A percentile compares a stretch with the other conserved stretches of the same genome.
phyloP scores from a whole-genome alignment of 208 protist genomes.

The Leishmania mexicana region DNA sequence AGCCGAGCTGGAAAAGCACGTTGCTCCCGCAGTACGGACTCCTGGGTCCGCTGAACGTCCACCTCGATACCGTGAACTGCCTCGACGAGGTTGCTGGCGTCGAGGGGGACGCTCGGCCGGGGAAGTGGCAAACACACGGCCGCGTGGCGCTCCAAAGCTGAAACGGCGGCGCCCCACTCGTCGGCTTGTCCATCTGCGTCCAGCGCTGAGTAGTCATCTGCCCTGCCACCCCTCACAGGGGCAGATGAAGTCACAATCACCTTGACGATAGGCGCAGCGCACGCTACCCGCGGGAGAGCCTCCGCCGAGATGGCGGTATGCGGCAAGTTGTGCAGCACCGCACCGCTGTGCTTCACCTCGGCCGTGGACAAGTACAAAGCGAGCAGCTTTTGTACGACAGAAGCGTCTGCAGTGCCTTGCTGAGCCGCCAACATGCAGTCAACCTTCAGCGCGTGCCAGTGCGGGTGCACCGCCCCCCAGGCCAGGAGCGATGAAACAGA shows the following conservation, averaged over 20 bases:
- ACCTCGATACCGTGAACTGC: constrained; percentile 61
- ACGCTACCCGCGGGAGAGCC: constrained; percentile 12
- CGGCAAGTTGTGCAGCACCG: constrained; percentile 82
- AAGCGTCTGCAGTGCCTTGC: constrained; percentile 33
- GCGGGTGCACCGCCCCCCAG: constrained; percentile 66
- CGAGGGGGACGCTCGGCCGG: constrained; percentile 30
- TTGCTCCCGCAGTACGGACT: constrained; percentile 33
- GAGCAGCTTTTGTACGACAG: constrained; percentile 54
- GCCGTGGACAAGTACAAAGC: constrained; percentile 55
- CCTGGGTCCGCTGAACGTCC: constrained; percentile 38
- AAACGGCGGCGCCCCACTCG: not conserved
- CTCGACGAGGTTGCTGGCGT: constrained; percentile 52
- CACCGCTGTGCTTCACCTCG: constrained; percentile 63
- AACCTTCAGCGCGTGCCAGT: constrained; percentile 49
- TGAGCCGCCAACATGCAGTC: constrained; percentile 57
- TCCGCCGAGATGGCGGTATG: constrained; percentile 35
- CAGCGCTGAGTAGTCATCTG: not conserved
- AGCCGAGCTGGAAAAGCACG: constrained; percentile 65
- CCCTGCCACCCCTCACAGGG: not conserved
- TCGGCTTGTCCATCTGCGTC: not conserved
- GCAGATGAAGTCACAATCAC: constrained; percentile 29
- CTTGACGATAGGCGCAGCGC: constrained; percentile 36
- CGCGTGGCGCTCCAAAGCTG: constrained; percentile 15
- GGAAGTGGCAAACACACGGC: constrained; percentile 38
- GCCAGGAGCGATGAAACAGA: constrained; percentile 75